Evolutionary conservation across 805 yeast genomes (phyloP).

Genomic region (Hanseniaspora pseudoguilliermondii): DNA sequence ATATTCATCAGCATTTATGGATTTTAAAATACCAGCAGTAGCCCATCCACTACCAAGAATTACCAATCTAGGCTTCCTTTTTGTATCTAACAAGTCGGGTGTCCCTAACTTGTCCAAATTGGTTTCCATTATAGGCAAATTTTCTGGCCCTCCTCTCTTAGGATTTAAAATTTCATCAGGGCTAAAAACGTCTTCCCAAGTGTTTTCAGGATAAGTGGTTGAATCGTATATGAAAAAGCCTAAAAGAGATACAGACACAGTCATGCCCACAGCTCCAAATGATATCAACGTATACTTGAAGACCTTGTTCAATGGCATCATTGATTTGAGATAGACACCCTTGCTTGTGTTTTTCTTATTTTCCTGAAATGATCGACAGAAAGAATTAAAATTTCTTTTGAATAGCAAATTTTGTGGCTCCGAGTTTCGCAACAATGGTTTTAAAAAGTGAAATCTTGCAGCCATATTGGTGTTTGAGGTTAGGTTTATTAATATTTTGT

Average conservation of each 20-base stretch:
- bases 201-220: slow-evolving; percentile 43
- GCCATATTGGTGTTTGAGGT: background rate
- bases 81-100: slow-evolving; percentile 19
- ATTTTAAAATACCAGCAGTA: slow-evolving; percentile 45
- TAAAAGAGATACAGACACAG: slow-evolving; percentile 31
- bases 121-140: slow-evolving; percentile 46
- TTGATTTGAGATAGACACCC: slow-evolving; percentile 15
- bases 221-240: slow-evolving; percentile 53
- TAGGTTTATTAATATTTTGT: background rate
- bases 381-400: background rate
- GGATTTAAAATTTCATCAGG: slow-evolving; percentile 44
- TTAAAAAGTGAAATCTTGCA: background rate
- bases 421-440: background rate
- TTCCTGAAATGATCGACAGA: slow-evolving; percentile 4
- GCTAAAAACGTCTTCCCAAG: slow-evolving; percentile 35
- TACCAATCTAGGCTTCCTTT: slow-evolving; percentile 41
- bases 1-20: slow-evolving; percentile 40
- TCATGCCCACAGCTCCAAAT: slow-evolving; percentile 34
- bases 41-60: slow-evolving; percentile 66
- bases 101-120: slow-evolving; percentile 41
- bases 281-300: slow-evolving; percentile 23
- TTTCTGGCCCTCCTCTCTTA: slow-evolving; percentile 55
- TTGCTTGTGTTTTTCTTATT: slow-evolving; percentile 19
- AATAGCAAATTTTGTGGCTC: background rate
- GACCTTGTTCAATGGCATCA: slow-evolving; percentile 27